Evolutionary conservation across 2,329 filamentous ascomycete species (phyloP).

Genomic region (Blastomyces parvus): DNA sequence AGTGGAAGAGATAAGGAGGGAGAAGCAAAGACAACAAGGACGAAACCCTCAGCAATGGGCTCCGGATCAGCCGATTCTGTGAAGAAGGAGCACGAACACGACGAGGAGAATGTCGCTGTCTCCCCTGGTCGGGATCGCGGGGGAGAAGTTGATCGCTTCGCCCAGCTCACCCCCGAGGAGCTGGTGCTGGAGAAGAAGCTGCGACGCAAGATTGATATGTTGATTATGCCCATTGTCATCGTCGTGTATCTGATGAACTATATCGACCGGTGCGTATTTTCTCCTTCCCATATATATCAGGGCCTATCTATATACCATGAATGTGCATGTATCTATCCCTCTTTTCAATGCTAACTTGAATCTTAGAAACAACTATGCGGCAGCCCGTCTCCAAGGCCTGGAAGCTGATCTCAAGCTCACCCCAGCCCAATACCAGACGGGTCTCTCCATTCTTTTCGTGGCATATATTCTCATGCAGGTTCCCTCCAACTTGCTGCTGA

Average conservation of each 20-base stretch:
- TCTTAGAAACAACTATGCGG: constrained; percentile 39
- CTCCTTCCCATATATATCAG: neutral
- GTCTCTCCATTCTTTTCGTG: constrained; percentile 37
- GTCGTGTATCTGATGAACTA: constrained; percentile 39
- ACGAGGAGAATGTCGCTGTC: neutral
- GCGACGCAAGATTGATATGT: constrained; percentile 28
- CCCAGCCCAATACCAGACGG: constrained; percentile 32
- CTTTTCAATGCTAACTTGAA: neutral
- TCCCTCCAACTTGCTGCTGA: constrained; percentile 39
- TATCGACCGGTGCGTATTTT: constrained; percentile 33
- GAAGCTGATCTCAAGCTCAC: constrained; percentile 29
- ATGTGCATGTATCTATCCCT: neutral
- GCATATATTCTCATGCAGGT: constrained; percentile 40
- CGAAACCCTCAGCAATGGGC: neutral
- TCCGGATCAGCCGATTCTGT: neutral
- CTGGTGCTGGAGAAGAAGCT: constrained; percentile 30
- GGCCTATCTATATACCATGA: neutral
- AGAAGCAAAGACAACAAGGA: neutral
- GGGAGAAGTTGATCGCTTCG: neutral
- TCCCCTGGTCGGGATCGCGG: neutral
- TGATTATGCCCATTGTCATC: constrained; percentile 36
- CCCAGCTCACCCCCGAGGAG: constrained; percentile 23
- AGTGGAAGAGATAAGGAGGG: neutral
- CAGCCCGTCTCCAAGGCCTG: constrained; percentile 37
- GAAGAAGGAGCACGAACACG: neutral